phyloP scores from a whole-genome alignment of 805 yeast genomes.

The Brettanomyces anomalus region DNA sequence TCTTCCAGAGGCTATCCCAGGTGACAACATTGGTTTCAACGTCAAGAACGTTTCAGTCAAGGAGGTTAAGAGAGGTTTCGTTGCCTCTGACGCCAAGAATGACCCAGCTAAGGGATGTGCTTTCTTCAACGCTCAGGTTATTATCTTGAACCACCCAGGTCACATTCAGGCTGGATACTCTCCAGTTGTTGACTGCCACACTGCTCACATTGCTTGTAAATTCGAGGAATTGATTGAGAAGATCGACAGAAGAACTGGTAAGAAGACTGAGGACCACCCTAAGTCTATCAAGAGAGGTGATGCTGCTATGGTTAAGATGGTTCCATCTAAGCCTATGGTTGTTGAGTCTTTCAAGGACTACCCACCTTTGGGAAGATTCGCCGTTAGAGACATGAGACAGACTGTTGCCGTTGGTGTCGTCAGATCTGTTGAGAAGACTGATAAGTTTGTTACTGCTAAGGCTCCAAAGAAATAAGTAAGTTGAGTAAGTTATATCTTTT shows the following conservation, averaged over 20 bases:
- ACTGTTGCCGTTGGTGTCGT: conserved; percentile 99
- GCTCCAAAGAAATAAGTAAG: conserved; percentile 1
- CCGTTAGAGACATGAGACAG: conserved; percentile 99
- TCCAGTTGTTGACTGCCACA: conserved; percentile 88
- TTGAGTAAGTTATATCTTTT: not conserved
- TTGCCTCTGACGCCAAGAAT: conserved; percentile 82
- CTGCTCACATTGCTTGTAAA: conserved; percentile 88
- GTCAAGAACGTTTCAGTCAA: conserved; percentile 84
- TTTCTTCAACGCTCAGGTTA: conserved; percentile 70
- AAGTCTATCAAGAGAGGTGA: conserved; percentile 95
- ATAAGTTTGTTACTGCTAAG: conserved; percentile 81
- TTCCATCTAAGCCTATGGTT: conserved; percentile 87
- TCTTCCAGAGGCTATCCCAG: conserved; percentile 73
- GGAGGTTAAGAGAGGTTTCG: conserved; percentile 91
- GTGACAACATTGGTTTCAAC: conserved; percentile 89
- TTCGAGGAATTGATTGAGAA: conserved; percentile 74
- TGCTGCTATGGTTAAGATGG: conserved; percentile 87
- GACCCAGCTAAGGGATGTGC: conserved; percentile 77
- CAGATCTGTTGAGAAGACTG: conserved; percentile 84
- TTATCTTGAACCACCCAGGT: conserved; percentile 88
- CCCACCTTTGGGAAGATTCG: conserved; percentile 97
- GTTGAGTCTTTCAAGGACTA: conserved; percentile 91
- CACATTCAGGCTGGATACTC: conserved; percentile 86
- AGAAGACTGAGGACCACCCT: conserved; percentile 81
- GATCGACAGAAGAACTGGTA: conserved; percentile 91